Conservation (phyloP, 805 yeast species). For the Saccharomycopsis fermentans region DNA sequence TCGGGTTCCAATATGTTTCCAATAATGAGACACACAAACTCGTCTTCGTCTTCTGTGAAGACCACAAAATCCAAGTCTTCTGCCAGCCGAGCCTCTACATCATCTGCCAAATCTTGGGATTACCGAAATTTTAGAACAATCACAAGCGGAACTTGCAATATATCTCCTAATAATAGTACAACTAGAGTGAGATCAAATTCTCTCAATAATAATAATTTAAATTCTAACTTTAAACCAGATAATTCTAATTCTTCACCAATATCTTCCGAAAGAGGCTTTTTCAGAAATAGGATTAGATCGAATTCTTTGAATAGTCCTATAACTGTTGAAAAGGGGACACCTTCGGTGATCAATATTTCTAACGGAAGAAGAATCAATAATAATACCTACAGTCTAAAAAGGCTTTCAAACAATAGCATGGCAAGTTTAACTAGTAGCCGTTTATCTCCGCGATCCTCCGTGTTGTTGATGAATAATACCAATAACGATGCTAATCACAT, state of each 20-base stretch:
- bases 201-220: background rate
- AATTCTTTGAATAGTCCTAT: constrained; percentile 7
- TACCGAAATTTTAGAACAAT: background rate
- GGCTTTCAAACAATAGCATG: background rate
- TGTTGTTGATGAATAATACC: background rate
- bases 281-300: constrained; percentile 7
- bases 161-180: background rate
- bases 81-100: background rate
- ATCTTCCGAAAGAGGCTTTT: background rate
- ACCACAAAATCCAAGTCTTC: background rate
- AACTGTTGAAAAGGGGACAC: background rate
- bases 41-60: background rate
- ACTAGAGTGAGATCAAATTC: background rate
- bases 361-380: background rate
- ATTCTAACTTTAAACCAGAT: background rate
- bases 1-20: background rate
- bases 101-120: background rate
- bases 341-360: background rate
- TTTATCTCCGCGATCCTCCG: background rate
- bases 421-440: background rate
- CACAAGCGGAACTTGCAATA: background rate
- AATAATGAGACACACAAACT: background rate
- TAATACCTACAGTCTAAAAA: background rate
- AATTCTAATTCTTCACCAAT: background rate
- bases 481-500: background rate